These are phyloP conservation scores for Solanum aculeatissimum DNA, from an alignment of 305 asterid genomes.

Conservation along the genomic window DNA sequence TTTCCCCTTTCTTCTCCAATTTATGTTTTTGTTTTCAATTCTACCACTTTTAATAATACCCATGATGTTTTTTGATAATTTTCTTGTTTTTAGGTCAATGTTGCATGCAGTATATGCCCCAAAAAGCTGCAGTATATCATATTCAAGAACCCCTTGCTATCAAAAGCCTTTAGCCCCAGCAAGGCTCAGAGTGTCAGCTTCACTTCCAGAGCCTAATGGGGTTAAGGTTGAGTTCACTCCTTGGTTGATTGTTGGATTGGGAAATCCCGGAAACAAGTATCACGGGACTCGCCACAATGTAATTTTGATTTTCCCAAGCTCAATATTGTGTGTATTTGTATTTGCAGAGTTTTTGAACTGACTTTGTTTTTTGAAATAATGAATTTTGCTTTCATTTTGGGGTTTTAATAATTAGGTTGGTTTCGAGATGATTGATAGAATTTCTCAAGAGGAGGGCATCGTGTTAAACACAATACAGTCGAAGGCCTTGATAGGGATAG, in stretches of 20 bases:
- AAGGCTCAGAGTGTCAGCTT: conserved; percentile 44
- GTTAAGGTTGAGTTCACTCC: conserved; percentile 72
- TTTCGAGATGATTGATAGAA: conserved; percentile 79
- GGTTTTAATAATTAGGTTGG: conserved; percentile 47
- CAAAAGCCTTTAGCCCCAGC: conserved; percentile 21
- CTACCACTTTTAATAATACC: not conserved
- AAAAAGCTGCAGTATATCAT: conserved; percentile 23
- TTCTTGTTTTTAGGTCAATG: conserved; percentile 27
- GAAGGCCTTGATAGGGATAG: conserved; percentile 84
- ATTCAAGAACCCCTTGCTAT: conserved; percentile 29
- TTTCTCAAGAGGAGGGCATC: conserved; percentile 67
- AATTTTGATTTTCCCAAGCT: not conserved
- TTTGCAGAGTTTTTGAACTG: not conserved
- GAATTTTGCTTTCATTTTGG: not conserved
- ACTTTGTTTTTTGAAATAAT: not conserved
- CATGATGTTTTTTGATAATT: not conserved
- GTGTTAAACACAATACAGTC: conserved; percentile 85
- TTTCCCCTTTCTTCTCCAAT: not conserved
- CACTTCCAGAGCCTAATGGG: conserved; percentile 38
- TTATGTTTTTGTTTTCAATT: not conserved
- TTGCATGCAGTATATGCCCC: conserved; percentile 41
- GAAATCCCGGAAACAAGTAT: conserved; percentile 86
- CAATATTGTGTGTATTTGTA: not conserved
- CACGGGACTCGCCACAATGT: conserved; percentile 95
- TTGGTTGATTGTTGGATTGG: conserved; percentile 89